Percentiles rank a stretch among this genome's conserved stretches.
phyloP scores from a whole-genome alignment of 2,329 filamentous ascomycete genomes.

The Stylonectria norvegica region DNA sequence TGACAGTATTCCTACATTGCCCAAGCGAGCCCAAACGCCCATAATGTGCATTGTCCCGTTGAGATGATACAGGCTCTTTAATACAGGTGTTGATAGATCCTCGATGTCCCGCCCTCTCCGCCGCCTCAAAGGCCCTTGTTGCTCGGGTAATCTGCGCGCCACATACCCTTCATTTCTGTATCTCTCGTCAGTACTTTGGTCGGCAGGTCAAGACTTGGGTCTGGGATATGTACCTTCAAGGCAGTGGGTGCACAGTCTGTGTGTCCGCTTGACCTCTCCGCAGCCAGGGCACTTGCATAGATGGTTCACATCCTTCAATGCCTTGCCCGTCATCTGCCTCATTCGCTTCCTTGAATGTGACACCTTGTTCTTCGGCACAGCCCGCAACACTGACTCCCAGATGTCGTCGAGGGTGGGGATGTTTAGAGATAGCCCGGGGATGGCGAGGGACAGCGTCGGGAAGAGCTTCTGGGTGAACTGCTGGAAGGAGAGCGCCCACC shows the following conservation, averaged over 20 bases:
- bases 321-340: constrained; percentile 94
- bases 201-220: not conserved
- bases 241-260: constrained; percentile 84
- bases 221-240: constrained; percentile 64
- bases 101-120: constrained; percentile 12
- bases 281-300: constrained; percentile 89
- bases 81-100: constrained; percentile 26
- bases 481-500: constrained; percentile 43
- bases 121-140: constrained; percentile 31
- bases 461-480: constrained; percentile 48
- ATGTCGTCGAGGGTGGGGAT: constrained; percentile 66
- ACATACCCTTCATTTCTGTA: constrained; percentile 46
- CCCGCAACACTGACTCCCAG: constrained; percentile 88
- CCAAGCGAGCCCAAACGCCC: constrained; percentile 32
- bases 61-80: constrained; percentile 31
- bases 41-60: constrained; percentile 31
- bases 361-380: constrained; percentile 98
- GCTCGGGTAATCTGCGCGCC: constrained; percentile 37
- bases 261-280: constrained; percentile 81
- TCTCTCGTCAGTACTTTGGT: constrained; percentile 9
- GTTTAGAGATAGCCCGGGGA: constrained; percentile 58
- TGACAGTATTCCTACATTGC: constrained; percentile 29
- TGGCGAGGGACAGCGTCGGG: constrained; percentile 52
- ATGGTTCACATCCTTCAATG: constrained; percentile 81
- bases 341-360: constrained; percentile 94